Base-by-base conservation (phyloP, 2,329 filamentous ascomycete species). In the Chaetomiaceae sp. region DNA sequence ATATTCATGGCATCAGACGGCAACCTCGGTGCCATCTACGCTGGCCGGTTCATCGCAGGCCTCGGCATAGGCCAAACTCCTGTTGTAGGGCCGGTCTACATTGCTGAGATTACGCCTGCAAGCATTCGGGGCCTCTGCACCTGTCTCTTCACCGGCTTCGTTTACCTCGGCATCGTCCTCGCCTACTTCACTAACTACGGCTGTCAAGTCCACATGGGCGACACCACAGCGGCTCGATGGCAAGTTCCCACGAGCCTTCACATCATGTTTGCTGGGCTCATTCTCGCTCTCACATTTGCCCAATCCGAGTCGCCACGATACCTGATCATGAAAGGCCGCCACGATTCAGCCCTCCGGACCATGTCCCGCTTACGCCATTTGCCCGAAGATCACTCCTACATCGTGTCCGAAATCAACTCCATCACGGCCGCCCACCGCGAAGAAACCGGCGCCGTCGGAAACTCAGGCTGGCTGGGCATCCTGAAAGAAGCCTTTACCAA, bases 101-200 rank as follows among this genome's bases (percentile, higher is more conserved):
- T 89, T 23, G 83, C 85, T 4, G 86, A 89, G 67, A 82, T 87
- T 34, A 78, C 85, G 0, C 85, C 86, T 0, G 79, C 82, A 2
- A 78, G 81, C 1, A 74, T 88, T 52, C 79, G 86, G 48, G 86
- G 87, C 57, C 78, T 91, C 19, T 89, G 85, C 63, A 88, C 86
- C 2, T 84, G 82, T 61, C 75, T 83, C 21, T 87, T 87, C 63
- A 81, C 82, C 0, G 83, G 82, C 1, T 75, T 85, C 44, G 87
- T 91, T 19, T 91, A 91, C 62, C 68, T 87, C 47, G 87, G 86
- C 20, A 88, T 90, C 55, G 85, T 91, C 60, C 73, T 91, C 14
- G 86, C 85, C 8, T 92, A 90, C 69, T 91, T 89, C 61, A 81
- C 85, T 53, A 86, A 83, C 65, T 86, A 83, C 63, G 82, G 82